Conservation (phyloP, 805 yeast genomes). For the Wickerhamomyces canadensis region DNA sequence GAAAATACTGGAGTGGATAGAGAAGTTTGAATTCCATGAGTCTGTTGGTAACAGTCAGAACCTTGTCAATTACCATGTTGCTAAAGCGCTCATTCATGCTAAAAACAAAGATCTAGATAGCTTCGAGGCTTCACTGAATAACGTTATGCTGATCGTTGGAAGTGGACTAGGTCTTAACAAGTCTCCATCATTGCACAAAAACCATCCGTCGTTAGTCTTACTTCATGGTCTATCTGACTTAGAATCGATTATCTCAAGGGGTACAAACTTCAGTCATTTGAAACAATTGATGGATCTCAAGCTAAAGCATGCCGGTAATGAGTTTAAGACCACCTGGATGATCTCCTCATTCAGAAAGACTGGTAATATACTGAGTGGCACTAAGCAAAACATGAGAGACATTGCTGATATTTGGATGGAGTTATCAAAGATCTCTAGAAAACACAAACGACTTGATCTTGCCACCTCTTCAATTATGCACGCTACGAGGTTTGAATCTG, state of each 20-base stretch:
- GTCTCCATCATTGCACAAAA: slow-evolving; percentile 46
- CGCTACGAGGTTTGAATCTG: slow-evolving; percentile 35
- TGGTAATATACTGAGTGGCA: slow-evolving; percentile 28
- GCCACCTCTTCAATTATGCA: slow-evolving; percentile 64
- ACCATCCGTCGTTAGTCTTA: slow-evolving; percentile 41
- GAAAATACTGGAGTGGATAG: slow-evolving; percentile 54
- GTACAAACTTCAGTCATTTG: slow-evolving; percentile 2
- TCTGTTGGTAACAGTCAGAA: slow-evolving; percentile 46
- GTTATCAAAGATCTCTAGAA: slow-evolving; percentile 61
- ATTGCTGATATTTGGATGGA: slow-evolving; percentile 49
- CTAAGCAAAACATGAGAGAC: slow-evolving; percentile 22
- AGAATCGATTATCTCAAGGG: slow-evolving; percentile 18
- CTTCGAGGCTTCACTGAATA: slow-evolving; percentile 36
- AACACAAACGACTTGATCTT: slow-evolving; percentile 62
- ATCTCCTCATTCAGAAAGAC: slow-evolving; percentile 56
- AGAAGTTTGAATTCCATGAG: slow-evolving; percentile 38
- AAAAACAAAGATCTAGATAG: slow-evolving; percentile 27
- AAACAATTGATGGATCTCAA: slow-evolving; percentile 17
- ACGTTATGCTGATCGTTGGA: slow-evolving; percentile 58
- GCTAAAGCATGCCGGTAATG: slow-evolving; percentile 36
- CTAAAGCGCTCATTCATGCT: slow-evolving; percentile 52
- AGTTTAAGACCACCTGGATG: slow-evolving; percentile 55
- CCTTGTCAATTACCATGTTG: slow-evolving; percentile 56
- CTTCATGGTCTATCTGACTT: slow-evolving; percentile 61
- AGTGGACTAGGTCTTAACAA: slow-evolving; percentile 44